phyloP scores from a whole-genome alignment of 176 grass and related monocot species.

The Aegilops bicornis region DNA sequence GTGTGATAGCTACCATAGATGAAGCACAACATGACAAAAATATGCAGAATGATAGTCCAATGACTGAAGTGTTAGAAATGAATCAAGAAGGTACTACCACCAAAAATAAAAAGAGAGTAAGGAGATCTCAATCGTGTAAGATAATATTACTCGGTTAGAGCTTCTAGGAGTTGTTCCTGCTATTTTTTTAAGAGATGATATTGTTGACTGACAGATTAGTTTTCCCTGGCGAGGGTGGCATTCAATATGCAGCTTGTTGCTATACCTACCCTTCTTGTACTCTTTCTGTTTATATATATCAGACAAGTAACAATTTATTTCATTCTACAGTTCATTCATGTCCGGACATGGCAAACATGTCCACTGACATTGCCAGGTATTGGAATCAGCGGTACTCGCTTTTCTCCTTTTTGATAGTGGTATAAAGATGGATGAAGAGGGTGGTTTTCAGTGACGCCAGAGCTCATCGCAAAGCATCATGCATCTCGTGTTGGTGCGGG shows the following conservation, averaged over 20 bases:
- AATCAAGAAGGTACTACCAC: conserved; percentile 28
- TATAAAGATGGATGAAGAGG: conserved; percentile 95
- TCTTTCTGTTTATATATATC: conserved; percentile 17
- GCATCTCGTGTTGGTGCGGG: conserved; percentile 61
- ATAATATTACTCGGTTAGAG: conserved; percentile 32
- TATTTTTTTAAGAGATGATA: conserved; percentile 25
- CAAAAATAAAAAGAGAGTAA: conserved; percentile 76
- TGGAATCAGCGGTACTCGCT: conserved; percentile 84
- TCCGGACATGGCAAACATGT: conserved; percentile 31
- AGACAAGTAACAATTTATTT: conserved; percentile 1
- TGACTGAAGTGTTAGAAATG: conserved; percentile 32
- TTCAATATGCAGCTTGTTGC: conserved; percentile 3
- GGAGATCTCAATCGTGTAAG: conserved; percentile 68
- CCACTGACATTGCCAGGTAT: conserved; percentile 66
- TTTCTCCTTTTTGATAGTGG: conserved; percentile 87
- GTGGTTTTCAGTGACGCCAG: conserved; percentile 97
- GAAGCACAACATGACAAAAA: conserved; percentile 36
- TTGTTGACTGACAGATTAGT: background rate
- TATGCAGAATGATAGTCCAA: conserved; percentile 27
- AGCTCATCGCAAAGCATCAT: conserved; percentile 88
- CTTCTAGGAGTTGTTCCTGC: conserved; percentile 28
- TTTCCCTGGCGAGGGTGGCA: background rate
- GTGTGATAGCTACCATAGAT: conserved; percentile 38
- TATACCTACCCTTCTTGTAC: background rate
- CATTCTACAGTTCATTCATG: conserved; percentile 38